Evolutionary conservation across 345 rosid species (phyloP), one percentile per base, ranked within the genome.

Genomic region (Turnera subulata): DNA sequence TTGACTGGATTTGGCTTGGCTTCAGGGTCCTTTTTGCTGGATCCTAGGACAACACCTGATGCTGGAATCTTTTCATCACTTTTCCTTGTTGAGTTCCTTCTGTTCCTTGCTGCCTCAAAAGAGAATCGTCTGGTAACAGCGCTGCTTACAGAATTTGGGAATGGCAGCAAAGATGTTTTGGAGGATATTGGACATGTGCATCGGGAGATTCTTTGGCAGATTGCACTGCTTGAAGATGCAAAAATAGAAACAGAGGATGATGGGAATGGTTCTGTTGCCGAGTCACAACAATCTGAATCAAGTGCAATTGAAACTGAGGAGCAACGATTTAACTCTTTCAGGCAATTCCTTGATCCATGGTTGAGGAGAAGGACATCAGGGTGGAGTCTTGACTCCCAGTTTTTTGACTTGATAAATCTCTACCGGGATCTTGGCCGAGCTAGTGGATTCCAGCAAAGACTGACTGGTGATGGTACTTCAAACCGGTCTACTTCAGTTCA

Each of bases 71-170:
- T 92, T 75, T 65, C 98, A 12, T 77, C 91, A 33, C 91, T 92
- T 65, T 89, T 86, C 68, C 89, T 92, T 51, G 80, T 92, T 40
- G 98, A 92, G 77, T 92, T 92, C 71, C 95, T 92, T 62, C 56
- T 92, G 20, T 83, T 89, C 73, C 91, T 92, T 76, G 93, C 93
- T 70, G 95, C 92, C 43, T 84, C 96, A 10, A 89, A 84, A 67
- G 98, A 92, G 67, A 89, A 82, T 68, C 96, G 98, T 29, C 89
- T 93, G 98, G 79, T 92, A 55, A 79, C 77, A 83, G 95, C 98
- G 37, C 74, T 92, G 75, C 93, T 92, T 18, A 55, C 81, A 29
- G 98, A 92, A 71, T 87, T 92, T 76, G 84, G 85, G 55, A 84
- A 75, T 64, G 88, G 76, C 24, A 83, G 93, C 70, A 84, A 84